Base-by-base conservation (phyloP, 2,329 filamentous ascomycete species). In the Macrophomina phaseolina region DNA sequence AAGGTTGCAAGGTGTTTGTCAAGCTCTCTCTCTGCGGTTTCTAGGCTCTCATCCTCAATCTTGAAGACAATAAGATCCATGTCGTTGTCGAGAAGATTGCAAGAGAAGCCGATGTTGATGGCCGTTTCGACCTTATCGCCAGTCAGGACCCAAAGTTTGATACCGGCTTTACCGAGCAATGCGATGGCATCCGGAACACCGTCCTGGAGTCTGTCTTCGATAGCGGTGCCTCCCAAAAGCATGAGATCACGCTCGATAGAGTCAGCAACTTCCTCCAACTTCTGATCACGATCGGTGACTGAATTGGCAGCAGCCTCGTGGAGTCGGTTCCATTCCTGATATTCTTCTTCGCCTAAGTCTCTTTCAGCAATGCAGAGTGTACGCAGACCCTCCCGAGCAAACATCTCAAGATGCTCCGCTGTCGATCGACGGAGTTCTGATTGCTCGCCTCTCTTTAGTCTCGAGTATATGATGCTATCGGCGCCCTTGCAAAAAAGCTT, bases 31-130 rank as follows among this genome's bases (percentile, higher is more conserved):
- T 91, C 89, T 2, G 93, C 86, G 42, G 83, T 82, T 12, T 84
- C 82, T 9, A 90, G 72, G 67, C 84, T 86, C 81, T 93, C 90
- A 70, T 97, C 92, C 1, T 91, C 87, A 36, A 95, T 86, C 76
- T 96, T 96, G 72, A 99, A 85, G 58, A 97, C 88, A 70, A 99
- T 91, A 69, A 99, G 83, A 72, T 99, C 95, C 95, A 99, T 97
- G 71, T 97, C 92, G 78, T 97, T 99, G 80, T 94, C 93, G 65
- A 99, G 87, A 38, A 99, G 85, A 73, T 99, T 99, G 83, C 96
- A 99, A 11, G 96, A 99, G 80, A 98, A 99, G 2, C 95, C 95
- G 76, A 99, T 99, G 81, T 99, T 99, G 88, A 99, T 99, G 67
- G 96, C 95, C 30, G 95, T 99, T 81, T 99, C 95, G 38, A 98